Percentiles rank a stretch among this genome's conserved stretches.
Evolutionary conservation across 1,284 basidiomycete genomes (phyloP).

Genomic region (Mycosarcoma mackinlayi): DNA sequence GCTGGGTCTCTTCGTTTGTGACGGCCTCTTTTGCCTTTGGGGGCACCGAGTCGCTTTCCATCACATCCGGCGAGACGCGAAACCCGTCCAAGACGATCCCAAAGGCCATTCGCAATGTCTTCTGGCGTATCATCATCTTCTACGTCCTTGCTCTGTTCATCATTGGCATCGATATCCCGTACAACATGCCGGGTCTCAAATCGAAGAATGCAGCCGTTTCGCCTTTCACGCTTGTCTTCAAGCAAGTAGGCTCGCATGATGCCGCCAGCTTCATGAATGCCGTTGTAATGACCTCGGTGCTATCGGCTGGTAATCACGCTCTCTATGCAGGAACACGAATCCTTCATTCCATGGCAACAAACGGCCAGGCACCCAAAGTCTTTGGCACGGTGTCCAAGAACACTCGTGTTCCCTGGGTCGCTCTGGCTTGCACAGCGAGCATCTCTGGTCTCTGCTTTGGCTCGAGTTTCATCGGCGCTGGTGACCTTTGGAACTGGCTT

Average conservation of each 20-base stretch:
- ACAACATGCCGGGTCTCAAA: constrained; percentile 49
- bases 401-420: constrained; percentile 78
- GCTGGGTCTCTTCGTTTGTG: constrained; percentile 73
- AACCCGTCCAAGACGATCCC: constrained; percentile 55
- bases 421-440: constrained; percentile 76
- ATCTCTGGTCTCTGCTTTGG: constrained; percentile 79
- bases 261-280: constrained; percentile 77
- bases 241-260: constrained; percentile 69
- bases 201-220: constrained; percentile 28
- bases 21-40: constrained; percentile 77
- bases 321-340: constrained; percentile 83
- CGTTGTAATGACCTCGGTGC: constrained; percentile 79
- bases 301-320: constrained; percentile 85
- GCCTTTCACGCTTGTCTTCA: constrained; percentile 68
- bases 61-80: constrained; percentile 52
- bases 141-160: constrained; percentile 72
- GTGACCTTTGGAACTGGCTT: constrained; percentile 73
- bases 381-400: constrained; percentile 77
- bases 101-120: constrained; percentile 72
- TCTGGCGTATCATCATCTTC: constrained; percentile 74
- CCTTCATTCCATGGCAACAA: constrained; percentile 77
- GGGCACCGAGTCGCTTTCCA: constrained; percentile 75
- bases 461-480: constrained; percentile 67
- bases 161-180: constrained; percentile 73
- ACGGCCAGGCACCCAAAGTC: constrained; percentile 79